These are phyloP conservation scores for Effrenium voratum DNA, from an alignment of 73 alveolate genomes.

Conservation along the genomic window DNA sequence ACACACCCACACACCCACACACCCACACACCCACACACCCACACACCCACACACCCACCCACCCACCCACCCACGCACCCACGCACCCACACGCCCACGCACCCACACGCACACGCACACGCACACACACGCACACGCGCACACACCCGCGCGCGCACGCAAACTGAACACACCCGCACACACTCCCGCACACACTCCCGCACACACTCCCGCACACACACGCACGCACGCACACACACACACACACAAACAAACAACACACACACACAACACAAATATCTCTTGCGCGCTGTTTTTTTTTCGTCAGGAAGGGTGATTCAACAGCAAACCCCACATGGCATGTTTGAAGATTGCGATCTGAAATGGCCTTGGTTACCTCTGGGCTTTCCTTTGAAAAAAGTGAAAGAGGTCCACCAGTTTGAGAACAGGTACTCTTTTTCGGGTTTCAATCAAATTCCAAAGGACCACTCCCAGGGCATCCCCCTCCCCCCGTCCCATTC, in stretches of 20 bases:
- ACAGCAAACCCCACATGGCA: too few relatives aligned
- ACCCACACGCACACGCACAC: too few relatives aligned
- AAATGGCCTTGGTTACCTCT: too few relatives aligned
- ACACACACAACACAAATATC: not conserved
- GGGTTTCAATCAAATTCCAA: too few relatives aligned
- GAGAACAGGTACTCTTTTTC: too few relatives aligned
- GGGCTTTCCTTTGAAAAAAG: too few relatives aligned
- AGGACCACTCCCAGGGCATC: too few relatives aligned
- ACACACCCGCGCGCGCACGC: not conserved
- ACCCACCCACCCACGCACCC: not conserved
- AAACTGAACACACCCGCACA: not conserved
- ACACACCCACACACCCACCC: not conserved
- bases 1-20: not conserved
- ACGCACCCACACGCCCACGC: not conserved
- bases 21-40: not conserved
- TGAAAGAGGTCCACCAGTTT: too few relatives aligned
- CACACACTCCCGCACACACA: not conserved
- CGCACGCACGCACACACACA: not conserved
- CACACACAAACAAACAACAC: not conserved
- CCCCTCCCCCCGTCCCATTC: too few relatives aligned
- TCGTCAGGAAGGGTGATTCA: too few relatives aligned
- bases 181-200: not conserved
- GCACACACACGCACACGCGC: not conserved
- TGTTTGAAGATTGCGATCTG: too few relatives aligned
- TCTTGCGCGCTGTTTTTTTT: too few relatives aligned